Conservation (phyloP, 129 eudicot species). For the Flaveria trinervia region DNA sequence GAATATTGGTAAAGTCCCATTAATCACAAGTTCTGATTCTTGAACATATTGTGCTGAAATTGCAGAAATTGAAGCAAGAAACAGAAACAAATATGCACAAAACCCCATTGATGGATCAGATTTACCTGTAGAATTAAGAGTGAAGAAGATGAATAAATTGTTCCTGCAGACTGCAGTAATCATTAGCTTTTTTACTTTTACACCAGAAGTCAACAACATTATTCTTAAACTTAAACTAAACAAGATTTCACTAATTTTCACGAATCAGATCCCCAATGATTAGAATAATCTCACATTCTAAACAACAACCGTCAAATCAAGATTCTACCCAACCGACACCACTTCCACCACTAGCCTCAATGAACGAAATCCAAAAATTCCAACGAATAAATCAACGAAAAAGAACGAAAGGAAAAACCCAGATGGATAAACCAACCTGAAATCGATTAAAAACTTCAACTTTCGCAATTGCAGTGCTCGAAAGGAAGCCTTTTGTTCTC, state of each 20-base stretch:
- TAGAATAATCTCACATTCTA: conserved; percentile 3
- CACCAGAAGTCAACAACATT: not conserved
- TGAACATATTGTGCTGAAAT: conserved; percentile 62
- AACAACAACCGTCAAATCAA: conserved; percentile 9
- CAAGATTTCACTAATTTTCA: conserved; percentile 6
- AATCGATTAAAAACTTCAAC: conserved; percentile 9
- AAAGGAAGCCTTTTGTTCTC: too few relatives aligned
- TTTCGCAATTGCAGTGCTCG: too few relatives aligned
- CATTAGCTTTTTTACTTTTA: not conserved
- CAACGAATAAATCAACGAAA: not conserved
- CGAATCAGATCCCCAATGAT: conserved; percentile 28
- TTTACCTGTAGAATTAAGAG: conserved; percentile 14
- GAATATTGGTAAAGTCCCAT: conserved; percentile 51
- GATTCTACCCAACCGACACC: not conserved
- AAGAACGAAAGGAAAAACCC: not conserved
- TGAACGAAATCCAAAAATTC: conserved; percentile 1
- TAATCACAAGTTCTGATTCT: conserved; percentile 49
- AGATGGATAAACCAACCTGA: conserved; percentile 6
- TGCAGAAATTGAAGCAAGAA: conserved; percentile 55
- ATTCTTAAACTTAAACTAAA: conserved; percentile 16
- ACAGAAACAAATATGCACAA: conserved; percentile 39
- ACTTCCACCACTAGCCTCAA: not conserved
- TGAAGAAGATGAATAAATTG: not conserved
- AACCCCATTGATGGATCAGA: conserved; percentile 48
- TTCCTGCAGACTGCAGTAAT: not conserved